Evolutionary conservation across 2,329 filamentous ascomycete species (phyloP).

Genomic region (Sclerotinia sclerotiorum): DNA sequence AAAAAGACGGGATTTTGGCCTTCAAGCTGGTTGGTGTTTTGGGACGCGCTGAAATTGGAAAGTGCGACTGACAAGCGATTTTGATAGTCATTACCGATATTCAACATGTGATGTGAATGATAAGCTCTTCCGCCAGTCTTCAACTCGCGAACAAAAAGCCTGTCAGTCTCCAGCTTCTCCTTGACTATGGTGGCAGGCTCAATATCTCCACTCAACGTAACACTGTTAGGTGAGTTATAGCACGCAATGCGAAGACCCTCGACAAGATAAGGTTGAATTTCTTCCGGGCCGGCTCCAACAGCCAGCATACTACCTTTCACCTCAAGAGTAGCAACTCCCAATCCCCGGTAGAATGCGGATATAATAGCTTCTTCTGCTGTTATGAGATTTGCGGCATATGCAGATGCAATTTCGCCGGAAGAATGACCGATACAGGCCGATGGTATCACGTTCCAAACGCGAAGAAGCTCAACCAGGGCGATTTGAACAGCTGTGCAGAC

Average conservation of each 20-base stretch:
- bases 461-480: slow-evolving; percentile 46
- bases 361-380: slow-evolving; percentile 41
- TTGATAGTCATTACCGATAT: slow-evolving; percentile 22
- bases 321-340: slow-evolving; percentile 18
- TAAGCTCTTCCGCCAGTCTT: slow-evolving; percentile 25
- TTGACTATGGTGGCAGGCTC: slow-evolving; percentile 6
- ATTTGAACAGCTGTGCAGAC: slow-evolving; percentile 51
- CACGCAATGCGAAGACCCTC: slow-evolving; percentile 32
- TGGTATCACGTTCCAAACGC: slow-evolving; percentile 44
- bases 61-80: slow-evolving; percentile 5
- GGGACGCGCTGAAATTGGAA: background rate
- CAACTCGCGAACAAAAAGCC: slow-evolving; percentile 27
- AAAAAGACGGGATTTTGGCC: background rate
- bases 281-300: slow-evolving; percentile 24
- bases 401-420: slow-evolving; percentile 50
- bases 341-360: slow-evolving; percentile 46
- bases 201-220: slow-evolving; percentile 32
- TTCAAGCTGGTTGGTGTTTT: background rate
- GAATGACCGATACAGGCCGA: slow-evolving; percentile 47
- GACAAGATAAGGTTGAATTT: slow-evolving; percentile 4
- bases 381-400: slow-evolving; percentile 44
- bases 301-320: slow-evolving; percentile 27
- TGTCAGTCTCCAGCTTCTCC: slow-evolving; percentile 23
- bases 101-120: slow-evolving; percentile 25
- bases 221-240: slow-evolving; percentile 32